These are phyloP conservation scores for Curvularia sp. DNA, from an alignment of 2,329 filamentous ascomycete species.

Conservation along the genomic window DNA sequence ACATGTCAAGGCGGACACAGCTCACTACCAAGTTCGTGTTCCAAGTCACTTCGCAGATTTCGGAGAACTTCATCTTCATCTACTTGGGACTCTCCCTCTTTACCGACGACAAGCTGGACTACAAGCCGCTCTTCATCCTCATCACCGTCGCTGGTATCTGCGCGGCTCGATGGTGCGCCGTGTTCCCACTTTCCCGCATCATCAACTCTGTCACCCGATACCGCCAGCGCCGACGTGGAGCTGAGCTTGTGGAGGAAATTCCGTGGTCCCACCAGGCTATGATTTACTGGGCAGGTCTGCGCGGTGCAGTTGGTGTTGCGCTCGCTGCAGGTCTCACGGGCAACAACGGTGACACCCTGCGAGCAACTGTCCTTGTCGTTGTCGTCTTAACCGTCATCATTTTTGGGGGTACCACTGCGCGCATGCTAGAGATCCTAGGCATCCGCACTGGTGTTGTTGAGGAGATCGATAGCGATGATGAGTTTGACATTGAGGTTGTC, in stretches of 20 bases:
- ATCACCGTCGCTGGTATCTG: slow-evolving; percentile 92
- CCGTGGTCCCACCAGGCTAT: slow-evolving; percentile 98
- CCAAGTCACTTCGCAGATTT: slow-evolving; percentile 90
- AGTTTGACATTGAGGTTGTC: slow-evolving; percentile 88
- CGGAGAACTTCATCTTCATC: slow-evolving; percentile 99
- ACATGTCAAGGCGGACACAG: slow-evolving; percentile 97
- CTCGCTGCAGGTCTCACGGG: slow-evolving; percentile 87
- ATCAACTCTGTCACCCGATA: slow-evolving; percentile 96
- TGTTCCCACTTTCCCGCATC: slow-evolving; percentile 86
- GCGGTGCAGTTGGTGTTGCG: slow-evolving; percentile 94
- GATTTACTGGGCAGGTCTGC: slow-evolving; percentile 98
- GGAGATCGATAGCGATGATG: slow-evolving; percentile 96
- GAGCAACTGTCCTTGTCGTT: slow-evolving; percentile 95
- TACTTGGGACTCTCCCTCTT: slow-evolving; percentile 95
- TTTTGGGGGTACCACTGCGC: slow-evolving; percentile 94
- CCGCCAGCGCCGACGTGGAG: slow-evolving; percentile 75
- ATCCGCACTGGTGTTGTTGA: slow-evolving; percentile 96
- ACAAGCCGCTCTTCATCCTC: slow-evolving; percentile 94
- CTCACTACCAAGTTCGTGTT: slow-evolving; percentile 98
- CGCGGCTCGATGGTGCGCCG: slow-evolving; percentile 87
- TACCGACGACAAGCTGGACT: slow-evolving; percentile 85
- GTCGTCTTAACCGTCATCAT: slow-evolving; percentile 98
- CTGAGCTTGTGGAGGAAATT: slow-evolving; percentile 76
- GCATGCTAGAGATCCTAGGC: slow-evolving; percentile 97
- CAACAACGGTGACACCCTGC: slow-evolving; percentile 79